A percentile compares a stretch with the other conserved stretches of the same genome.
phyloP scores from a whole-genome alignment of 1,284 basidiomycete genomes.

The Moniliella sp. region DNA sequence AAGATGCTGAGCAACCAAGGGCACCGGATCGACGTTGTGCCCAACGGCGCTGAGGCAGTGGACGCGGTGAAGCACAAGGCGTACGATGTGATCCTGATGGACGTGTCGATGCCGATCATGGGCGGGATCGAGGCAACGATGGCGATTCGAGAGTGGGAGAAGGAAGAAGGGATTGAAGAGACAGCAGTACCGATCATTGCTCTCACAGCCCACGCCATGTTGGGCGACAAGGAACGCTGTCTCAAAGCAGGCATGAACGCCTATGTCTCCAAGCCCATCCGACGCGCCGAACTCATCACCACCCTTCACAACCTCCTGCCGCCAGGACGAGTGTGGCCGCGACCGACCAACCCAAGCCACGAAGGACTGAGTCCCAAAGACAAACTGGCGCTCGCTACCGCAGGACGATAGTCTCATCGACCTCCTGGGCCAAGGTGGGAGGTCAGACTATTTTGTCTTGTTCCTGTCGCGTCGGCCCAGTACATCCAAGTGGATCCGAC shows the following conservation, averaged over 20 bases:
- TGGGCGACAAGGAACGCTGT: slow-evolving; percentile 21
- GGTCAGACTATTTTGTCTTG: no score
- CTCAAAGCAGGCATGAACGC: slow-evolving; percentile 27
- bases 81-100: slow-evolving; percentile 16
- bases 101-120: slow-evolving; percentile 18
- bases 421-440: no score
- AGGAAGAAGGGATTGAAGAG: slow-evolving; percentile 33
- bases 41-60: slow-evolving; percentile 21
- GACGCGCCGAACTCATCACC: no score
- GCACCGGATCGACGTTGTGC: slow-evolving; percentile 23
- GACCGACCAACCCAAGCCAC: no score
- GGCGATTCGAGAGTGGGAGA: slow-evolving; percentile 38
- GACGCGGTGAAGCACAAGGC: slow-evolving; percentile 13
- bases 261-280: slow-evolving; percentile 26
- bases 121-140: slow-evolving; percentile 24
- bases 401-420: no score
- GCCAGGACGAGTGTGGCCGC: no score
- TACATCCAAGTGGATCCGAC: no score
- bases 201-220: slow-evolving; percentile 23
- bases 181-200: slow-evolving; percentile 25
- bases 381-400: no score
- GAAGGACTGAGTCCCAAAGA: no score
- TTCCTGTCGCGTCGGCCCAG: no score
- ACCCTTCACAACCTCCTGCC: no score
- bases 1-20: slow-evolving; percentile 27